Evolutionary conservation across 2,329 filamentous ascomycete genomes (phyloP), one percentile per base, ranked within the genome.

Genomic region (Fusarium oxysporum): DNA sequence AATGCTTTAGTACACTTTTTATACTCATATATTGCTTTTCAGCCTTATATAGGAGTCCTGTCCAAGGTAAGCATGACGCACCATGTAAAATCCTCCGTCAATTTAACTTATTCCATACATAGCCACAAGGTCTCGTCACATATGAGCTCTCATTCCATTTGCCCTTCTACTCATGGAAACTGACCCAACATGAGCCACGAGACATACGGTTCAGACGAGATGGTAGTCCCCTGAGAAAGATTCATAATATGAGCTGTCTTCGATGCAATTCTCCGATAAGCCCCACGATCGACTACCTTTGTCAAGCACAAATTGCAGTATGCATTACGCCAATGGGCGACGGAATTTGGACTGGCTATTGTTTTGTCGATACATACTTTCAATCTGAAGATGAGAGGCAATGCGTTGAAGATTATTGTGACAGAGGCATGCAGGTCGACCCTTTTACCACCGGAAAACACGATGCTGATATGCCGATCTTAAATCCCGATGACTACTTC

Each of bases 301-400:
- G 61, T 4, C 28, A 71, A 44, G 70, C 43, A 3, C 72, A 73
- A 14, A 30, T 53, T 1, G 71, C 72, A 4, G 48, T 73, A 4
- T 33, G 66, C 1, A 28, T 73, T 13, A 13, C 47, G 0, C 57
- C 44, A 0, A 59, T 64, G 0, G 14, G 33, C 8, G 4, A 12
- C 1, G 8, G n/a, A 0, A 9, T 61, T 4, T 74, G 68, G 62
- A 59, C 65, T 0, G 72, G 56, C 2, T 71, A 55, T 13, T 68
- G 64, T 5, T 50, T 73, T 12, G 25, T 51, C 1, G 70, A 74
- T 6, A 73, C 61, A 3, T 73, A 67, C 8, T 64, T 54, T 0
- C 40, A 65, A 2, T 0, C 30, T 3, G 7, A 35, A 8, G 7
- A 32, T 2, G 35, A 11, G 2, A 45, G 16, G 2, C 44, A 47